phyloP scores from a whole-genome alignment of 192 early-diverging fungal genomes.

The Coemansia sp. region DNA sequence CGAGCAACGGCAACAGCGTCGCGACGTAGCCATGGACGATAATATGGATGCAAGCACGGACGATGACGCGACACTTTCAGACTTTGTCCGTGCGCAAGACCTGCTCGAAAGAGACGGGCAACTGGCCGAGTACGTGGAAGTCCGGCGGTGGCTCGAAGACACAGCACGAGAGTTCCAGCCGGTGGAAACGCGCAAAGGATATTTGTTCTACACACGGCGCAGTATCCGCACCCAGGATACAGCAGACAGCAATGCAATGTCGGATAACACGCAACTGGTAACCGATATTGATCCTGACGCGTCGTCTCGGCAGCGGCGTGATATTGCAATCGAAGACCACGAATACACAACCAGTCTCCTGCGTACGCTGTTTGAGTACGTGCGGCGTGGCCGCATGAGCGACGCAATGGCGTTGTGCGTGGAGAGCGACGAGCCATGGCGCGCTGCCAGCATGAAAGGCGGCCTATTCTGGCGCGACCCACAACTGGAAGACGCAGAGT shows the following conservation, averaged over 20 bases:
- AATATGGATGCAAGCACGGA: not conserved
- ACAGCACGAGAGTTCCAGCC: slow-evolving; percentile 46
- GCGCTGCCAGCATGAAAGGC: slow-evolving; percentile 75
- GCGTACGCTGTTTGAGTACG: slow-evolving; percentile 71
- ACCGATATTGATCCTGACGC: slow-evolving; percentile 46
- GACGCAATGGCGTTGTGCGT: slow-evolving; percentile 72
- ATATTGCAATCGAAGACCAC: slow-evolving; percentile 30
- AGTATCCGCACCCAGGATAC: slow-evolving; percentile 24
- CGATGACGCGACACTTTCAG: slow-evolving; percentile 8
- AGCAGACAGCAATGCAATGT: not conserved
- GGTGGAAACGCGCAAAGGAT: slow-evolving; percentile 54
- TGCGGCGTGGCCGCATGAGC: slow-evolving; percentile 68
- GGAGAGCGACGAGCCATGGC: slow-evolving; percentile 75
- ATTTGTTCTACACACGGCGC: slow-evolving; percentile 53
- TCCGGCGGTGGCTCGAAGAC: slow-evolving; percentile 54
- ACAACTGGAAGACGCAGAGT: slow-evolving; percentile 19
- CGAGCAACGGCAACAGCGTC: slow-evolving; percentile 20
- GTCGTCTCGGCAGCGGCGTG: slow-evolving; percentile 34
- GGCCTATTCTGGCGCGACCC: slow-evolving; percentile 59
- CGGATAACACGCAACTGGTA: not conserved
- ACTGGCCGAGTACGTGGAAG: slow-evolving; percentile 44
- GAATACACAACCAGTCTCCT: slow-evolving; percentile 60
- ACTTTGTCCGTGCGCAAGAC: slow-evolving; percentile 39
- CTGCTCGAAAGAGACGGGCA: slow-evolving; percentile 24
- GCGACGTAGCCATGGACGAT: not conserved